These are phyloP conservation scores for Trichoderma gamsii DNA, from an alignment of 495 filamentous ascomycete species.

Conservation along the genomic window DNA sequence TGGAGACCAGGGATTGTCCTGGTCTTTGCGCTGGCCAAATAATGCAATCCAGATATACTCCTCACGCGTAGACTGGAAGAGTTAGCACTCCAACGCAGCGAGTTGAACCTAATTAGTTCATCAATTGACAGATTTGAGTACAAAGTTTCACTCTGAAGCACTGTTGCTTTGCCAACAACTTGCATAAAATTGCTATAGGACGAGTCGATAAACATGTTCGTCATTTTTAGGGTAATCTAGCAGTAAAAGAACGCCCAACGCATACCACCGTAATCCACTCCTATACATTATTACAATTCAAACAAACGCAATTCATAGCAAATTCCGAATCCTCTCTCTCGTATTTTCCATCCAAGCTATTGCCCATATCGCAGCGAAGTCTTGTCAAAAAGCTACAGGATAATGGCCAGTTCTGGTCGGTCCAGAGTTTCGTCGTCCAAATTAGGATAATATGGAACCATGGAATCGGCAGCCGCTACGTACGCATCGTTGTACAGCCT, in stretches of 20 bases:
- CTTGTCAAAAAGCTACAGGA: constrained; percentile 51
- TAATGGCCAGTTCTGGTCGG: constrained; percentile 73
- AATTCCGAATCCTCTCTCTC: not conserved
- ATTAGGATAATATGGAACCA: constrained; percentile 92
- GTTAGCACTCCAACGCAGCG: no score
- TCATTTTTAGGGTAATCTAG: constrained; percentile 2
- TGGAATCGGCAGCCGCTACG: constrained; percentile 84
- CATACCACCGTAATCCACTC: constrained; percentile 9
- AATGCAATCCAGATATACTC: no score
- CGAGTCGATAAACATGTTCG: not conserved
- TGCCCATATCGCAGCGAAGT: not conserved
- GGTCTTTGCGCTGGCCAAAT: no score
- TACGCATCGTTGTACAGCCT: constrained; percentile 96
- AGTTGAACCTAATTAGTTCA: no score
- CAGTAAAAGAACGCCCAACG: constrained; percentile 5
- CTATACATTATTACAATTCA: not conserved
- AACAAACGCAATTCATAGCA: not conserved
- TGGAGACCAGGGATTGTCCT: no score
- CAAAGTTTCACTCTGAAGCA: no score
- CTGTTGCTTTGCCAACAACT: not conserved
- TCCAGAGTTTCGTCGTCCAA: constrained; percentile 69
- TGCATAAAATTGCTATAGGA: not conserved
- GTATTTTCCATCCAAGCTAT: not conserved
- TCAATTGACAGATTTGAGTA: no score
- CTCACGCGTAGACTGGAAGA: no score